Percentiles rank a stretch among this genome's conserved stretches.
Evolutionary conservation across 2,329 filamentous ascomycete species (phyloP).

Genomic region (Pseudogymnoascus sp.): DNA sequence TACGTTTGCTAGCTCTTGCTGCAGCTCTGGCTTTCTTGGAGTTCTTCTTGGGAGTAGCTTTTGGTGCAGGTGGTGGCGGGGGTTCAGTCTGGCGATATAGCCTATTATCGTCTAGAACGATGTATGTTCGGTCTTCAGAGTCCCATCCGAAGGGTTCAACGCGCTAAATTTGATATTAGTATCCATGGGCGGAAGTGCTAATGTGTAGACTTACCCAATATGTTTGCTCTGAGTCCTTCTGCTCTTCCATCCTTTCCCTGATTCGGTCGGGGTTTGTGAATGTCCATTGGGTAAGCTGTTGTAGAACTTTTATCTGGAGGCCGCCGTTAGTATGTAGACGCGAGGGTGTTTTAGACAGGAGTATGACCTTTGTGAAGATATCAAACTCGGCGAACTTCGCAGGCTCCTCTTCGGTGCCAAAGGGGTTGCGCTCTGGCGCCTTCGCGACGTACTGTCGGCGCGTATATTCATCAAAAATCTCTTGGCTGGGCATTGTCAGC

Average conservation of each 20-base stretch:
- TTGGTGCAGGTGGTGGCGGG: slow-evolving; percentile 48
- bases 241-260: slow-evolving; percentile 75
- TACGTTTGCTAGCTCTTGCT: slow-evolving; percentile 63
- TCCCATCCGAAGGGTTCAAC: slow-evolving; percentile 88
- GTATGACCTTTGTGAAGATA: slow-evolving; percentile 63
- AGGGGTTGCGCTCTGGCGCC: slow-evolving; percentile 72
- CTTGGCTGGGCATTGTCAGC: slow-evolving; percentile 47
- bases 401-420: slow-evolving; percentile 67
- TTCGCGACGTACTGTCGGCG: slow-evolving; percentile 82
- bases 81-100: slow-evolving; percentile 83
- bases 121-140: slow-evolving; percentile 75
- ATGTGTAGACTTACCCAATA: slow-evolving; percentile 58
- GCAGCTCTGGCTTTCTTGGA: slow-evolving; percentile 56
- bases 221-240: slow-evolving; percentile 71
- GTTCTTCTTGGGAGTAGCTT: slow-evolving; percentile 55
- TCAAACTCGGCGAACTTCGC: slow-evolving; percentile 74
- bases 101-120: slow-evolving; percentile 86
- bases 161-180: slow-evolving; percentile 35
- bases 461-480: slow-evolving; percentile 89
- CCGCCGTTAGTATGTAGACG: background rate
- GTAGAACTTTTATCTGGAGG: slow-evolving; percentile 61
- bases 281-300: slow-evolving; percentile 83
- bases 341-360: slow-evolving; percentile 23
- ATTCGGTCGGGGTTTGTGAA: slow-evolving; percentile 82
- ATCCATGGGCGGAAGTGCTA: background rate